Percentiles rank a stretch among this genome's conserved stretches.
These are phyloP conservation scores for Starmera caribaea DNA, from an alignment of 805 yeast genomes.

Conservation along the genomic window DNA sequence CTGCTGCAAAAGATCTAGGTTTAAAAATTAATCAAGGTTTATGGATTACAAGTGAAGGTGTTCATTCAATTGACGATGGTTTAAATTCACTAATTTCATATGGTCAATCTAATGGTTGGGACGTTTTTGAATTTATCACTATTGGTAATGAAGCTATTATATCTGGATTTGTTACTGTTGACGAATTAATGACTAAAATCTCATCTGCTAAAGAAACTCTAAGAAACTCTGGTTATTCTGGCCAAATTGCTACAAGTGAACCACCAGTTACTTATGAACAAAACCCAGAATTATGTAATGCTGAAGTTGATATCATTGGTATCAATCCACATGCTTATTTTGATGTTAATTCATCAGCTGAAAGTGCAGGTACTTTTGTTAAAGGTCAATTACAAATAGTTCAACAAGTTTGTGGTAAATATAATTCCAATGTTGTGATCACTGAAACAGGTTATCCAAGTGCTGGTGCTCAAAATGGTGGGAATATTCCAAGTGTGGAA, in stretches of 20 bases:
- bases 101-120: constrained; percentile 55
- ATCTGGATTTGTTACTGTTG: constrained; percentile 48
- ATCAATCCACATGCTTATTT: constrained; percentile 85
- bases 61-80: constrained; percentile 54
- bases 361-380: constrained; percentile 62
- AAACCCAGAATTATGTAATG: constrained; percentile 61
- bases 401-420: constrained; percentile 40
- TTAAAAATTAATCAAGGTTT: constrained; percentile 77
- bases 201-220: constrained; percentile 50
- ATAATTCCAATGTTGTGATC: constrained; percentile 40
- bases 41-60: constrained; percentile 64
- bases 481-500: constrained; percentile 55
- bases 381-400: constrained; percentile 50
- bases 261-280: constrained; percentile 69
- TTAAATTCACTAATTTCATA: constrained; percentile 43
- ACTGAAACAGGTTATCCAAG: constrained; percentile 92
- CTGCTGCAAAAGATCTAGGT: constrained; percentile 50
- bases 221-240: constrained; percentile 62
- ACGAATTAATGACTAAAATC: constrained; percentile 58
- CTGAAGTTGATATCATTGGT: constrained; percentile 75
- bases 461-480: constrained; percentile 61
- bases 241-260: constrained; percentile 75
- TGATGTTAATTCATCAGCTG: constrained; percentile 51
- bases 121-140: constrained; percentile 63
- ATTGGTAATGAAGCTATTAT: constrained; percentile 85